Percentiles rank a stretch among this genome's conserved stretches.
Conservation (phyloP, 495 filamentous ascomycete genomes). For the Clavariopsis aquatica region DNA sequence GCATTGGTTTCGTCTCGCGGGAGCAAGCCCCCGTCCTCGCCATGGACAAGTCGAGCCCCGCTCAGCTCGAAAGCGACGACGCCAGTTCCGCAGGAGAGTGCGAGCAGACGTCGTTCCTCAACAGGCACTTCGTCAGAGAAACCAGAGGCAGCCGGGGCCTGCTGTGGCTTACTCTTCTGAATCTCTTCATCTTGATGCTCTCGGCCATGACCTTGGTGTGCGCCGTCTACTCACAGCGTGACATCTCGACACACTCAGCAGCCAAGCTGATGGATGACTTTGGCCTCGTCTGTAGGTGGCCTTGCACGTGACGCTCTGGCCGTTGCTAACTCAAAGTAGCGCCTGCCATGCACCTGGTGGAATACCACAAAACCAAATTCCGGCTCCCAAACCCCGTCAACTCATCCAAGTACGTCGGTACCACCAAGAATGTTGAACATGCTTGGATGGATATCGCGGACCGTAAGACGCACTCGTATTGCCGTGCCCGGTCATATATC, state of each 20-base stretch:
- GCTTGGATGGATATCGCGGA: constrained; percentile 31
- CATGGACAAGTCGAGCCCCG: constrained; percentile 15
- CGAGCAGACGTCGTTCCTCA: constrained; percentile 24
- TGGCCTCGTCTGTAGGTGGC: constrained; percentile 16
- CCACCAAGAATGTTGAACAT: constrained; percentile 21
- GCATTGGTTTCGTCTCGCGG: neutral
- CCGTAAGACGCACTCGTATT: neutral
- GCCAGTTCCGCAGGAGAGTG: neutral
- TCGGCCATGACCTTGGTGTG: constrained; percentile 17
- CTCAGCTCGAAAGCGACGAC: constrained; percentile 5
- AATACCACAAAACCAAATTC: constrained; percentile 22
- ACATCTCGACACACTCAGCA: constrained; percentile 15
- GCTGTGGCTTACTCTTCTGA: constrained; percentile 16
- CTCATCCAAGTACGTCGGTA: constrained; percentile 28
- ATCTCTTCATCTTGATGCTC: constrained; percentile 23
- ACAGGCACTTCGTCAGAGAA: constrained; percentile 8
- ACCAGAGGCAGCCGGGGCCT: constrained; percentile 2
- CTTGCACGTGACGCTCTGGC: neutral
- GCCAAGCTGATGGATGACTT: constrained; percentile 30
- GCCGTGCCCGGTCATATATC: neutral
- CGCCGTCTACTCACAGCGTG: constrained; percentile 19
- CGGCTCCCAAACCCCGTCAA: constrained; percentile 23
- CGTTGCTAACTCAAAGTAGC: constrained; percentile 7
- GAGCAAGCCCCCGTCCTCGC: neutral
- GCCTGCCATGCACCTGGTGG: constrained; percentile 28